Percentiles rank a stretch among this genome's conserved stretches.
These are phyloP conservation scores for Nothophoma quercina DNA, from an alignment of 2,329 filamentous ascomycete species.

Conservation along the genomic window DNA sequence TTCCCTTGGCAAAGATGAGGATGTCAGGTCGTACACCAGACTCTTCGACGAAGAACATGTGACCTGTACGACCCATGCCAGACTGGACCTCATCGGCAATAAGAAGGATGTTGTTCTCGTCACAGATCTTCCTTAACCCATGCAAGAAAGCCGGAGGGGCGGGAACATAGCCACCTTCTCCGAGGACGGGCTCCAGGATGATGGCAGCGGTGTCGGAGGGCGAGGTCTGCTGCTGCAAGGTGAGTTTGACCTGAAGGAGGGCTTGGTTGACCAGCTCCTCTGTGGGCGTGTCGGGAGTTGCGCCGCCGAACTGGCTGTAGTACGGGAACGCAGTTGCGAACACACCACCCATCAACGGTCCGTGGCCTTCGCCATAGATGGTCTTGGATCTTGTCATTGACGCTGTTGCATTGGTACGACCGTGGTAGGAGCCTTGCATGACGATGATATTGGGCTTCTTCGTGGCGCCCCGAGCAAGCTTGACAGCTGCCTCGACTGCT, in stretches of 20 bases:
- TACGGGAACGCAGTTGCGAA: slow-evolving; percentile 42
- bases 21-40: slow-evolving; percentile 54
- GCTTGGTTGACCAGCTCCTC: slow-evolving; percentile 36
- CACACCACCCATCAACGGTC: slow-evolving; percentile 40
- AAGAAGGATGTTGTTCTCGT: slow-evolving; percentile 54
- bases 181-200: slow-evolving; percentile 39
- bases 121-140: slow-evolving; percentile 52
- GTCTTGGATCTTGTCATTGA: slow-evolving; percentile 43
- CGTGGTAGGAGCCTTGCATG: slow-evolving; percentile 43
- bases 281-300: slow-evolving; percentile 32
- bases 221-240: slow-evolving; percentile 36
- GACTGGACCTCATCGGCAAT: slow-evolving; percentile 55
- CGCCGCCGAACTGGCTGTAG: slow-evolving; percentile 38
- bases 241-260: slow-evolving; percentile 37
- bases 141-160: slow-evolving; percentile 41
- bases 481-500: slow-evolving; percentile 40
- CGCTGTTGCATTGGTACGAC: slow-evolving; percentile 39
- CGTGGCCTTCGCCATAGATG: slow-evolving; percentile 41
- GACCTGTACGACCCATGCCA: slow-evolving; percentile 55
- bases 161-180: slow-evolving; percentile 41
- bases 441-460: slow-evolving; percentile 45
- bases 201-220: slow-evolving; percentile 40
- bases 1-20: slow-evolving; percentile 50
- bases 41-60: slow-evolving; percentile 55
- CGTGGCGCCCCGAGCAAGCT: slow-evolving; percentile 38